Percentiles rank a stretch among this genome's conserved stretches.
Conservation (phyloP, 768 basidiomycete genomes). For the Mycena latifolia region DNA sequence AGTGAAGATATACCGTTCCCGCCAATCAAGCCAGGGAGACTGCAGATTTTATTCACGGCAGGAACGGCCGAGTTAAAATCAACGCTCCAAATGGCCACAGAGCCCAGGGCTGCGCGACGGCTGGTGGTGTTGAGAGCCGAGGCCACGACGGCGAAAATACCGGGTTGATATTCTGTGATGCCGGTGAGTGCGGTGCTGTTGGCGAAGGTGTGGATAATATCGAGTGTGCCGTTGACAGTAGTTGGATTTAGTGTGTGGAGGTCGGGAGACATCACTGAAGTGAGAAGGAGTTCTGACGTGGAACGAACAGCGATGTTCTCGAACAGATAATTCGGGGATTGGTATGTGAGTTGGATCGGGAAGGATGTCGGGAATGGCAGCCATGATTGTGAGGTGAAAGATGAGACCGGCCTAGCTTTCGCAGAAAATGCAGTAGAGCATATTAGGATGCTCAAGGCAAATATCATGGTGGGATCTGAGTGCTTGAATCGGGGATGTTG, state of each 20-base stretch:
- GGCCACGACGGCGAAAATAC: constrained; percentile 18
- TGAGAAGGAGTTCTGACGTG: constrained; percentile 13
- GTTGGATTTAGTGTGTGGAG: constrained; percentile 18
- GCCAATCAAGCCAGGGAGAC: not conserved
- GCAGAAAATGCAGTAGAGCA: not conserved
- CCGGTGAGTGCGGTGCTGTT: constrained; percentile 22
- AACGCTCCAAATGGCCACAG: constrained; percentile 19
- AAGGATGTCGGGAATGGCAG: not conserved
- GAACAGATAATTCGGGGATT: constrained; percentile 11
- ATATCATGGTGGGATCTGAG: not conserved
- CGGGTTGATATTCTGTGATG: constrained; percentile 18
- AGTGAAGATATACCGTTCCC: constrained; percentile 5
- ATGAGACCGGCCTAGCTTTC: not conserved
- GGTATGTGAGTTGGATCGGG: constrained; percentile 6
- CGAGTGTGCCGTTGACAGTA: constrained; percentile 12
- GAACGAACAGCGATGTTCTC: constrained; percentile 30
- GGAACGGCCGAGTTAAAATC: constrained; percentile 9
- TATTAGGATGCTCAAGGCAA: not conserved
- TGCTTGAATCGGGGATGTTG: too few species aligned
- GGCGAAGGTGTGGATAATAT: constrained; percentile 8
- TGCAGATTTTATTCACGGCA: not conserved
- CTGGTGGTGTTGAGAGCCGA: constrained; percentile 1
- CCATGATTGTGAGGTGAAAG: too few species aligned
- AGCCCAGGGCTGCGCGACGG: constrained; percentile 1
- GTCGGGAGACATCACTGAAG: constrained; percentile 18